A percentile compares a stretch with the other conserved stretches of the same genome.
These are phyloP conservation scores for Lepidium africanum DNA, from an alignment of 345 rosid genomes.

Conservation along the genomic window DNA sequence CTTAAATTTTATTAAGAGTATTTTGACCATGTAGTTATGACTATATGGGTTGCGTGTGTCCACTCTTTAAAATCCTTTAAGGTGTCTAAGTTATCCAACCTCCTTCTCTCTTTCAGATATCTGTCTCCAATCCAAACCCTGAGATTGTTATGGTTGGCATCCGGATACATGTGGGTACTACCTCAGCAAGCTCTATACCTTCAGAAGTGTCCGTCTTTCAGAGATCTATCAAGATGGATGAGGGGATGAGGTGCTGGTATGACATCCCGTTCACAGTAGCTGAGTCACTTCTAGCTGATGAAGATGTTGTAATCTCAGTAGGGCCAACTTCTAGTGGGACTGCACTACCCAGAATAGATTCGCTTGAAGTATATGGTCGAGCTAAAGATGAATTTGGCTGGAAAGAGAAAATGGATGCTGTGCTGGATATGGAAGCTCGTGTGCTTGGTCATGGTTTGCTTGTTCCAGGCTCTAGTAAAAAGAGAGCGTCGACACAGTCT, in stretches of 20 bases:
- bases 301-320: conserved; percentile 75
- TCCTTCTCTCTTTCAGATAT: conserved; percentile 47
- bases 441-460: conserved; percentile 72
- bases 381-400: conserved; percentile 99
- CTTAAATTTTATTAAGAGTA: neutral
- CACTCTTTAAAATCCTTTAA: neutral
- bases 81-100: neutral
- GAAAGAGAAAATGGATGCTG: conserved; percentile 95
- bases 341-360: conserved; percentile 76
- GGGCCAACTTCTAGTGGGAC: conserved; percentile 83
- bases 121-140: conserved; percentile 85
- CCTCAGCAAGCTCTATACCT: conserved; percentile 86
- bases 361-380: conserved; percentile 92
- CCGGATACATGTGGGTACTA: conserved; percentile 88
- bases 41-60: neutral
- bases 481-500: conserved; percentile 53
- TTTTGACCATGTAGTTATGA: neutral
- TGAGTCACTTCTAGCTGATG: conserved; percentile 96
- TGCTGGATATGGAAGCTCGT: conserved; percentile 93
- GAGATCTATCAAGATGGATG: conserved; percentile 88
- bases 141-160: conserved; percentile 98
- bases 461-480: conserved; percentile 59
- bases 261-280: conserved; percentile 95
- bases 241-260: conserved; percentile 95
- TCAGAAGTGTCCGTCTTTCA: conserved; percentile 82